Base-by-base conservation (phyloP, 2,329 filamentous ascomycete genomes). In the Colletotrichum eremochloae region DNA sequence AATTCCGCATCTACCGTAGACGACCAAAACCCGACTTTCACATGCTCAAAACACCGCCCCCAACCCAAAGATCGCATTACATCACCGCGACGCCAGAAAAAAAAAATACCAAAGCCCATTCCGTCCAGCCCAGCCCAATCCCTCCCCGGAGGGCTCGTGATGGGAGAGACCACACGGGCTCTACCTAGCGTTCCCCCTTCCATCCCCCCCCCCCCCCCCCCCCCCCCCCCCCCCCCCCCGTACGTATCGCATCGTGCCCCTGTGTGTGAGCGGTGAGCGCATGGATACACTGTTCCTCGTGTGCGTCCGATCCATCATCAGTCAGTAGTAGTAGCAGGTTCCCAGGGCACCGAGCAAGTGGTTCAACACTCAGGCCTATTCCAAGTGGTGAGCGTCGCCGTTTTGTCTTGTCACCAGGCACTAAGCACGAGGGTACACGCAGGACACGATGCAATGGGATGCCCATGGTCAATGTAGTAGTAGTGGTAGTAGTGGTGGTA, bases 241-340 rank as follows among this genome's bases (percentile, higher is more conserved):
- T 29, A 40, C 48, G 31, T 33, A 33, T 18, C n/a, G 48, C 24
- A 5, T 3, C 48, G 20, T 46, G 44, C 6, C 24, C 31, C 20
- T 24, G n/a, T 24, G n/a, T 33, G 52, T 53, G 52, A 33, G 57
- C 63, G 58, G 68, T 71, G 68, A 63, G 58, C 68, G 68, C 68
- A 71, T 68, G 64, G 64, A 24, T 24, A 24, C 24, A 24, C 24
- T 24, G 24, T 24, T 24, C 24, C 24, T 18, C 50, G 33, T n/a
- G 9, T n/a, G 52, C 15, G 36, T 55, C 67, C 36, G 48, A 33
- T 61, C 55, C 44, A 57, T 56, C 68, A 67, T 66, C 64, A 68
- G 63, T 62, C 61, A 31, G 46, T 33, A 52, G 61, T n/a, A 29
- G 58, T 42, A 24, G 24, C 67, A 64, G 24, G 24, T 24, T 24